Evolutionary conservation across 768 basidiomycete genomes (phyloP).

Genomic region (Leccinellum luteum): DNA sequence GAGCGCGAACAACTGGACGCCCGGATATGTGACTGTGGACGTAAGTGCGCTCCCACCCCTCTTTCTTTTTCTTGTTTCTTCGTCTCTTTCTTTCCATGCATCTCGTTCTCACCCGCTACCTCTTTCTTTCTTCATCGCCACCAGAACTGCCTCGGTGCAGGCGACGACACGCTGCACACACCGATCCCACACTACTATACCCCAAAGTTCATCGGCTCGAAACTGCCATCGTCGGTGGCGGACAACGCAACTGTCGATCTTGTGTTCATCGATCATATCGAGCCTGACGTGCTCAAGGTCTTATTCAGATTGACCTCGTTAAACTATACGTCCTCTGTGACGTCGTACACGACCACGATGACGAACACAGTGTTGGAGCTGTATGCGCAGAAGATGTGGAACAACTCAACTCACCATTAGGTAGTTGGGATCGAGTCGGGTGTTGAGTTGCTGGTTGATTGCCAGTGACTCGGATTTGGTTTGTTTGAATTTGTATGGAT

Average conservation of each 20-base stretch:
- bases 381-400: no score
- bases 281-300: no score
- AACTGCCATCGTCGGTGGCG: slow-evolving; percentile 44
- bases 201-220: slow-evolving; percentile 60
- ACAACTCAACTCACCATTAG: no score
- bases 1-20: slow-evolving; percentile 32
- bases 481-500: no score
- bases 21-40: background rate
- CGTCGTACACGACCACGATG: no score
- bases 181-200: slow-evolving; percentile 53
- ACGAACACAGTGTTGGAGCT: no score
- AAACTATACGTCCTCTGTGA: no score
- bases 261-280: no score
- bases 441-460: background rate
- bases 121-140: background rate
- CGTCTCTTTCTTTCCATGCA: background rate
- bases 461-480: no score
- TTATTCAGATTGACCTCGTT: no score
- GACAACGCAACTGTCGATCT: slow-evolving; percentile 60
- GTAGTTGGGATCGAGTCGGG: no score
- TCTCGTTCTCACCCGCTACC: no score
- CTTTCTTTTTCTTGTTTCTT: background rate
- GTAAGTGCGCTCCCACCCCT: background rate
- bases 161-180: slow-evolving; percentile 68
- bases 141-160: slow-evolving; percentile 67